Evolutionary conservation across 306 rosid species (phyloP), one percentile per base, ranked within the genome.

Genomic region (Pyrus bretschneideri): DNA sequence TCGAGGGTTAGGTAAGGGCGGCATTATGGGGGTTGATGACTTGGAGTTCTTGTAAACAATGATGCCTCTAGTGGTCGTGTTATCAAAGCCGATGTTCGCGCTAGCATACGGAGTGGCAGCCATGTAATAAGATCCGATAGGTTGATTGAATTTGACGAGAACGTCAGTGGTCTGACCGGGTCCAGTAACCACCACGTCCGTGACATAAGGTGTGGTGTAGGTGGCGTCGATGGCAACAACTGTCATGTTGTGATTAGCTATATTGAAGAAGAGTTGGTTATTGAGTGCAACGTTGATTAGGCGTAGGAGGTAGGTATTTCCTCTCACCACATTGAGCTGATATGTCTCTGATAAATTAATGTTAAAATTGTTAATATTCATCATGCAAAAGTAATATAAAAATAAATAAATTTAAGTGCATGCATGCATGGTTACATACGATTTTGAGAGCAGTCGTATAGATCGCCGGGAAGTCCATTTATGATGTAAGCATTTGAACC

Each of bases 91-190:
- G 1, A 80, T 19, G 6, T 3, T 2, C 3, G 40, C 21, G 18
- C 19, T 14, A 4, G 67, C 23, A 62, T 91, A 90, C 0, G 91
- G 81, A 11, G 76, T 44, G 18, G 83, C 91, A 0, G 86, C 96
- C 93, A 90, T 90, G 87, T 89, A 89, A 51, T 93, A 93, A 3
- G 96, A 89, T 0, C 77, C 87, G 4, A 42, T 57, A 0, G 35
- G 44, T 45, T 84, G 86, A 79, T 90, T 76, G 2, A 92, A 67
- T 1, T 3, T 76, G 15, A 90, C 6, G 17, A 93, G 88, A 5
- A 83, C 91, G 15, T 90, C 94, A 3, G 72, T 74, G 49, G 96
- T 93, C 70, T 93, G 96, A 44, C 96, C 96, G 0, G 98, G 96
- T 1, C 90, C 85, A 0, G 81, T 0, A 2, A 89, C 85, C 1